Evolutionary conservation across 495 filamentous ascomycete species (phyloP), one percentile per base, ranked within the genome.

Genomic region (Cladorrhinum samala): DNA sequence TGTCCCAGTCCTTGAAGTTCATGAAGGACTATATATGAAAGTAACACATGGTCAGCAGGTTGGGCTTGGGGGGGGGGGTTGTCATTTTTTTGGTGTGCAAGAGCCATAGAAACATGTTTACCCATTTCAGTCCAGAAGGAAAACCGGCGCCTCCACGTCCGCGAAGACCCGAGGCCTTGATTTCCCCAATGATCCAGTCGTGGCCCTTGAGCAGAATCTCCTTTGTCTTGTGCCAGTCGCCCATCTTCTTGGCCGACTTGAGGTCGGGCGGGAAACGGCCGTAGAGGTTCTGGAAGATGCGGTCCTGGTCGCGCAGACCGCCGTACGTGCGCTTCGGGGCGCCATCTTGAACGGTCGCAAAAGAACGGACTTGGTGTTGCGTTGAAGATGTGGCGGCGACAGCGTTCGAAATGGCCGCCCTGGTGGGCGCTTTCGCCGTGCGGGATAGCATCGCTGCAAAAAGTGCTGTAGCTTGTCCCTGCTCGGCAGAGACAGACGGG

Each of bases 1-100:
- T 95, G 62, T 97, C 91, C 94, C 93, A 98, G 69, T 89, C 94
- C 73, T 96, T 95, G 81, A 90, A 89, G 77, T 97, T 98, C 93
- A 98, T 98, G 78, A 98, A 98, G 46, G 90, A 96, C 91, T 96
- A n/a, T n/a, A n/a, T n/a, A n/a, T n/a, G 61, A 44, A 9, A 43
- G 52, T n/a, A n/a, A n/a, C n/a, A n/a, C n/a, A n/a, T 52, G 46
- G 43, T 66, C 58, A 68, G 68, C 61, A 45, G 60, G 25, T 25
- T n/a, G n/a, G n/a, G n/a, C n/a, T 3, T n/a, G 14, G 38, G 0
- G 20, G 2, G 27, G 51, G 50, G 46, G 33, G 38, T 57, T 44
- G 37, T 7, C 46, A 24, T 50, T n/a, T n/a, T n/a, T n/a, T n/a
- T n/a, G n/a, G n/a, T n/a, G n/a, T n/a, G 27, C n/a, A 41, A 41